Conservation (phyloP, 148 eudicot species). For the Limonium bicolor region DNA sequence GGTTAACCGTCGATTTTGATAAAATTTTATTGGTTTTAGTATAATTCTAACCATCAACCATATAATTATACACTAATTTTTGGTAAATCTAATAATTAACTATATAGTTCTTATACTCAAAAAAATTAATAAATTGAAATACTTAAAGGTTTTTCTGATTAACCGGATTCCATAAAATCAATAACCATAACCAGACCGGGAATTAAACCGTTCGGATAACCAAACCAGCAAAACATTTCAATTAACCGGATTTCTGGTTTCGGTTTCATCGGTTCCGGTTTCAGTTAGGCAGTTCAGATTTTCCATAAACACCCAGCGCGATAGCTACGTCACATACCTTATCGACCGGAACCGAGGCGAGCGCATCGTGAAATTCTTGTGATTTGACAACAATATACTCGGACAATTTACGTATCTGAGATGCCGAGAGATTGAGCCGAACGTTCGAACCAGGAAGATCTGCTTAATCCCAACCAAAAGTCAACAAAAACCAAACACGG, state of each 20-base stretch:
- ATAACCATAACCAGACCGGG: not conserved
- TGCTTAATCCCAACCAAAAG: slow-evolving; percentile 8
- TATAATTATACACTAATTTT: too few relatives aligned
- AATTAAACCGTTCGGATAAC: not conserved
- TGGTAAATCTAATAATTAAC: too few relatives aligned
- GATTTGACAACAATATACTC: slow-evolving; percentile 61
- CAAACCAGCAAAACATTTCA: not conserved
- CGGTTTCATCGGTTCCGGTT: not conserved
- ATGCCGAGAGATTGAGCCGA: slow-evolving; percentile 40
- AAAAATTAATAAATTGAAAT: too few relatives aligned
- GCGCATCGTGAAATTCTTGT: slow-evolving; percentile 51
- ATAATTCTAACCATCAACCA: too few relatives aligned
- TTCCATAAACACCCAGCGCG: too few relatives aligned
- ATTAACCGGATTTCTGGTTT: not conserved
- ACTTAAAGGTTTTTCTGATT: too few relatives aligned
- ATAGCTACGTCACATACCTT: slow-evolving; percentile 36
- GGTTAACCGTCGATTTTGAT: too few relatives aligned
- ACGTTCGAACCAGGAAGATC: slow-evolving; percentile 63
- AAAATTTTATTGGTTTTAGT: too few relatives aligned
- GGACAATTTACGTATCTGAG: slow-evolving; percentile 52
- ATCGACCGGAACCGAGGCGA: slow-evolving; percentile 69
- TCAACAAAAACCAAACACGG: too few relatives aligned
- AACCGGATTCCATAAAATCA: too few relatives aligned
- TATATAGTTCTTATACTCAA: too few relatives aligned
- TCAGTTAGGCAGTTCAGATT: not conserved